Evolutionary conservation across 129 eudicot genomes (phyloP).

Genomic region (Chrysanthemum makinoi): DNA sequence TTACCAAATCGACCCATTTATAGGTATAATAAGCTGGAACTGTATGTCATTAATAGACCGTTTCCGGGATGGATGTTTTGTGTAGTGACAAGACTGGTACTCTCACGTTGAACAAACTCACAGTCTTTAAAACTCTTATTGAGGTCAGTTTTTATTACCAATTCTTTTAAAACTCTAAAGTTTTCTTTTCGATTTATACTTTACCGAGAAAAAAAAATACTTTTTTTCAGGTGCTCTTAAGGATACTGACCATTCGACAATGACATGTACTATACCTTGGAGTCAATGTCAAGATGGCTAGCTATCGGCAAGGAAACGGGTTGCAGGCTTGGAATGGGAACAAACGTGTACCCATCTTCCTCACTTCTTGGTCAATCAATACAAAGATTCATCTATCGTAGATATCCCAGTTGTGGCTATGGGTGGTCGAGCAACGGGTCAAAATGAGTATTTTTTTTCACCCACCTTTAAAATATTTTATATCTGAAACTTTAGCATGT

Average conservation of each 20-base stretch:
- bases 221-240: no score
- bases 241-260: constrained; percentile 47
- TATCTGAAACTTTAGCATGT: constrained; percentile 2
- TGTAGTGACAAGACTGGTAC: no score
- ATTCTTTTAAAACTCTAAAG: no score
- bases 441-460: neutral
- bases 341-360: constrained; percentile 91
- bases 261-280: constrained; percentile 80
- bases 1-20: neutral
- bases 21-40: no score
- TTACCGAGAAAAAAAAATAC: no score
- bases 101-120: no score
- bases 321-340: constrained; percentile 91
- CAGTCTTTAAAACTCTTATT: no score
- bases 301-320: constrained; percentile 95
- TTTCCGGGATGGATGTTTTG: no score
- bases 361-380: constrained; percentile 68
- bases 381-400: constrained; percentile 54
- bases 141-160: no score
- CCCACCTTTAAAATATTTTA: neutral
- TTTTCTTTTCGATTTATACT: no score
- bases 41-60: no score
- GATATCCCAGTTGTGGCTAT: constrained; percentile 42
- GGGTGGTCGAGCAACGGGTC: neutral
- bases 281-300: constrained; percentile 89